Base-by-base conservation (phyloP, 805 yeast genomes). In the Zygosaccharomyces gambellarensis region DNA sequence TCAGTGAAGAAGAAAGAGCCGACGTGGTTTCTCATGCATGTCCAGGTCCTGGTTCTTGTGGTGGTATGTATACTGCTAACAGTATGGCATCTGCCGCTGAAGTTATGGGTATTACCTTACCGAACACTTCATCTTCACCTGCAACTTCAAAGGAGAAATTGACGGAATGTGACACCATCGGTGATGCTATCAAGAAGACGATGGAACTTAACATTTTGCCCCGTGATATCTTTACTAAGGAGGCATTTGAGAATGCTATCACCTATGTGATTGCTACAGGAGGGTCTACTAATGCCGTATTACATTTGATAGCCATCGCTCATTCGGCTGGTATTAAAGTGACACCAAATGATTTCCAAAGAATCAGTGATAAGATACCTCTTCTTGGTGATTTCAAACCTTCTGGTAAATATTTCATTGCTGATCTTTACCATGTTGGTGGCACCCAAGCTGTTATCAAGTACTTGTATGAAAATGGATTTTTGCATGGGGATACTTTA, bases 21-120 rank as follows among this genome's bases (percentile, higher is more conserved):
- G 97, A 94, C 65, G 87, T 92, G 56, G 88, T 94, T 36, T 71
- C 79, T 51, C 87, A 86, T 61, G 86, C 98, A 19, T 94, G 99
- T 71, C 99, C 99, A 28, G 99, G 99, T 55, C 84, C 97, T 11
- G 99, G 99, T 64, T 94, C 99, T 21, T 94, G 99, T 74, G 99
- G 99, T 76, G 99, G 99, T 75, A 94, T 94, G 99, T 94, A 94
- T 75, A 94, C 99, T 49, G 99, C 99, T 56, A 94, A 94, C 75
- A 92, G 99, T 49, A 89, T 94, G 96, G 98, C 98, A 6, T 88
- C 97, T 36, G 97, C 95, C 48, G 90, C 98, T 46, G 99, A 94
- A 73, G 97, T 90, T 43, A 69, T 94, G 74, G 99, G 99, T 69
- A 85, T 94, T 82, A 77, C 96, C 14, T 69, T 94, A 63, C 99